Evolutionary conservation across 345 rosid species (phyloP), one percentile per base, ranked within the genome.

Genomic region (Syzygium aromaticum): DNA sequence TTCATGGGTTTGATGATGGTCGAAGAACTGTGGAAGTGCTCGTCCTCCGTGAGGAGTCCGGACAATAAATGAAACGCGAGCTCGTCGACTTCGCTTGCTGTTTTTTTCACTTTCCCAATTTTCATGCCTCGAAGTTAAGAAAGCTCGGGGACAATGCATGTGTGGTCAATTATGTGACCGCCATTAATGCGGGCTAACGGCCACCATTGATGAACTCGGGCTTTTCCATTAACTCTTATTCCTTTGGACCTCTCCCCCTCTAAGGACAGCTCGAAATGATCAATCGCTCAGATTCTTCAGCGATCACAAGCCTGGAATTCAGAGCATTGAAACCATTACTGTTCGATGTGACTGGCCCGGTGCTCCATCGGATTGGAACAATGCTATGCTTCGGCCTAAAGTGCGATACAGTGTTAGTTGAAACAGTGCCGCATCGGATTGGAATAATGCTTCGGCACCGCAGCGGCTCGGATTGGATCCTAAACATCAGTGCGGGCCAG

Each of bases 151-250:
- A 38, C 14, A 73, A 33, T 91, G 91, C 86, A 53, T 8, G 64
- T 54, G 51, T 56, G 89, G 86, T 87, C 90, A 40, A 25, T 87
- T 85, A 89, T 93, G 93, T 91, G 94, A 91, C 63, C 54, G 86
- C 85, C 91, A 91, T 93, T 87, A 93, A 90, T 93, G 89, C 78
- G 12, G 63, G 61, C 54, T 64, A 51, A 73, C 49, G 80, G 38
- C 80, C 80, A 0, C 49, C 80, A 73, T 73, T 73, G 80, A 73
- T 73, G 80, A 38, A 40, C 80, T 73, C 11, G 49, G 19, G 80
- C 80, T 33, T 67, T 33, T 33, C 22, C 80, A 19, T 73, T 38
- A 73, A 73, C 49, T 38, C 80, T 33, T 19, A 73, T 73, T 38
- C 49, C 25, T 38, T 15, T 84, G 61, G 86, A 84, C 86, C 49